phyloP scores from a whole-genome alignment of 148 eudicot species.

The Suaeda aralocaspica region DNA sequence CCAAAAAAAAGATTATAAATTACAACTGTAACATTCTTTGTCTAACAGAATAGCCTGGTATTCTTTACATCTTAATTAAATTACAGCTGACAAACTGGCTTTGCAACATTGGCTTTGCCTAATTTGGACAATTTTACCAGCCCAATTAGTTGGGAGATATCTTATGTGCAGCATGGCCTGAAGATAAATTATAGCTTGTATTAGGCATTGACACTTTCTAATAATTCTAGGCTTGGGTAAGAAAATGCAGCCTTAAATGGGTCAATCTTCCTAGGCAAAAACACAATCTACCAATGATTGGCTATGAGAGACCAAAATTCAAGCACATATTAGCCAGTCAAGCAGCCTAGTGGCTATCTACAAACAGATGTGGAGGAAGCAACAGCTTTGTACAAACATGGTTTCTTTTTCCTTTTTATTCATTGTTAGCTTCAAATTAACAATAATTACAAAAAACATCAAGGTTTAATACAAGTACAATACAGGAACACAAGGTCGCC shows the following conservation, averaged over 20 bases:
- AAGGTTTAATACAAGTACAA: constrained; percentile 1
- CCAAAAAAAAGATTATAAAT: too few relatives aligned
- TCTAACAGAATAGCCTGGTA: too few relatives aligned
- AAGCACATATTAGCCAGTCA: neutral
- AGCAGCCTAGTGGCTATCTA: neutral
- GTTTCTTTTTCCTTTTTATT: neutral
- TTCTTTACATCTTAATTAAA: too few relatives aligned
- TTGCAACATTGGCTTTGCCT: too few relatives aligned
- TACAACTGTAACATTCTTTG: too few relatives aligned
- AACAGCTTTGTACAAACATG: neutral
- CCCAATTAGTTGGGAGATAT: too few relatives aligned
- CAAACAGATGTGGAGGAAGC: neutral
- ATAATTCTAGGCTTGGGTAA: neutral
- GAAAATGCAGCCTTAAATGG: too few relatives aligned
- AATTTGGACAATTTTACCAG: too few relatives aligned
- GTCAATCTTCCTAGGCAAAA: too few relatives aligned
- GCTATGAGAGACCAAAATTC: neutral
- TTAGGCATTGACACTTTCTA: neutral
- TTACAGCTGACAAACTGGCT: neutral
- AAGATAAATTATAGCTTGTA: neutral
- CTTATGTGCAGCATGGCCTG: too few relatives aligned
- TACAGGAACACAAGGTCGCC: constrained; percentile 15
- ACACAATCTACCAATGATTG: too few relatives aligned
- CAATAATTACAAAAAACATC: neutral
- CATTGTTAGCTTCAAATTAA: neutral